Base-by-base conservation (phyloP, 1,139 yeast genomes). In the Debaryomycetaceae sp. region DNA sequence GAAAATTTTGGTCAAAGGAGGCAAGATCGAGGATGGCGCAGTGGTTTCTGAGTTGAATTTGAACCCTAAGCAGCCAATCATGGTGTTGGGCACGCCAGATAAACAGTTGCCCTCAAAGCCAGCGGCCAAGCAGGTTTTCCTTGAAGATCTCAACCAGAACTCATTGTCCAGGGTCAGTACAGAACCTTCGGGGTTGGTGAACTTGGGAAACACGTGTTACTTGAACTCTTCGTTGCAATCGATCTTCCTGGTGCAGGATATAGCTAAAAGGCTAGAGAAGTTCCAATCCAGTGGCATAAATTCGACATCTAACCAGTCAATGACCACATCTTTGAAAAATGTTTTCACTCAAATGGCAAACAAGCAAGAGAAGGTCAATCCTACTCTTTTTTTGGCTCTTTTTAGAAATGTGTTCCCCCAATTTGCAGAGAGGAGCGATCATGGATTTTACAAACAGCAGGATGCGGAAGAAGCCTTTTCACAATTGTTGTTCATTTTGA, bases 391-490 rank as follows among this genome's bases (percentile, higher is more conserved):
- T 49, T 70, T 91, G 49, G 71, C 81, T 35, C 68, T 81, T 35
- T 72, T 87, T 50, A 79, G 93, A 65, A 71, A 74, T 45, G 69
- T 75, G 20, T 87, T 80, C 58, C 97, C 98, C 1, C 98, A 95
- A 66, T 93, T 95, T 66, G 88, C 87, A 38, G 97, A 93, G 60
- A 75, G 78, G 52, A 81, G 80, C 42, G 76, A 76, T 42, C 69
- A 73, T 45, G 97, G 97, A 1, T 73, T 78, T 48, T 87, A 78
- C 62, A 90, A 87, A 62, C 99, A 93, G 68, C 99, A 93, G 65
- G 99, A 93, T 72, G 99, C 99, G 0, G 99, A 93, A 68, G 99
- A 93, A 63, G 87, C 95, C 24, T 90, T 83, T 68, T 84, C 97
- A 11, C 95, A 87, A 60, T 76, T 93, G 45, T 67, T 91, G 51